Base-by-base conservation (phyloP, 2,329 filamentous ascomycete genomes). In the Beauveria sp. region DNA sequence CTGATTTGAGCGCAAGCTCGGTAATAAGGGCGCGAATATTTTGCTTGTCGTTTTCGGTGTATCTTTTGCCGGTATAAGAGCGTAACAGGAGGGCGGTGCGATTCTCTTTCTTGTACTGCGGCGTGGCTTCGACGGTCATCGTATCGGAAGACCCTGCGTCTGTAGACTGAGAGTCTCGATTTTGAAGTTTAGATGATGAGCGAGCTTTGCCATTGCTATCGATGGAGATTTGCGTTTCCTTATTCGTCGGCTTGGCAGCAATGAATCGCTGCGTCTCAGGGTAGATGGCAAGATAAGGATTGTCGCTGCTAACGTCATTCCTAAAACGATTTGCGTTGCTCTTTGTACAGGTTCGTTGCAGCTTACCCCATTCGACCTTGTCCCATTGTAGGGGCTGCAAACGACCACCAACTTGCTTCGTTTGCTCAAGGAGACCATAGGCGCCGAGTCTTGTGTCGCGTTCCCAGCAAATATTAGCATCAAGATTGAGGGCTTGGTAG, bases 1-100 rank as follows among this genome's bases (percentile, higher is more conserved):
- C 90, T 18, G 88, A 88, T 63, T 86, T 85, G 61, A 96, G 78
- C 6, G 83, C 83, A 30, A 94, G 78, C 72, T 96, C 92, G 62
- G 84, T 87, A 66, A 96, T 84, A 69, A 96, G 82, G 41, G 91
- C 84, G 30, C 92, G 87, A 46, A 96, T 84, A 59, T 86, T 87
- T 70, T 92, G 85, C 69, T 89, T 84, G 70, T 93, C 90, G 69
- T 93, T 90, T 46, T 89, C 83, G 30, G 86, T 90, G 71, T 92
- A 96, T 30, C 83, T 72, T 70, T 90, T 91, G 61, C 85, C 87
- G 37, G 84, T 85, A 78, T 89, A 93, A 0, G 89, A 87, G 43
- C 91, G 85, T 43, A 96, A 80, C 6, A 96, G 73, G 10, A 96
- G 73, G 1, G 89, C 91, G 0, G 89, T 92, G 41, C 91, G 82